Evolutionary conservation across 306 rosid genomes (phyloP), one percentile per base, ranked within the genome.

Genomic region (Sicyos baderoa): DNA sequence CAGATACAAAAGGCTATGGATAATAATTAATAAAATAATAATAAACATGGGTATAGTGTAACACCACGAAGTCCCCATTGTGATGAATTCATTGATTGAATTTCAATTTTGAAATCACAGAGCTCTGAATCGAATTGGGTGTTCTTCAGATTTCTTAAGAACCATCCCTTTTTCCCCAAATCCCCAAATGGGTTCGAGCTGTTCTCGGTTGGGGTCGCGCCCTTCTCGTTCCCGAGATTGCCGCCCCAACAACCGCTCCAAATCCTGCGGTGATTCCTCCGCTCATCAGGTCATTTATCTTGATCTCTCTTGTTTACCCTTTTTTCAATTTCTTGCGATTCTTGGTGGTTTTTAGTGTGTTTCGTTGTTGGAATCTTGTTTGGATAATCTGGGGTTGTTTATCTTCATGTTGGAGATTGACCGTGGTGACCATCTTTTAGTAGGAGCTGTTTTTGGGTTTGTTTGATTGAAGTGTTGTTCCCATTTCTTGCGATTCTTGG

Each of bases 191-290:
- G 97, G 97, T 87, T 82, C 88, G 7, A 29, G 83, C 64, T 77
- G 72, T 54, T 87, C 95, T 82, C 78, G 90, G 77, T 80, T 77
- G 68, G 84, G 82, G 22, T 82, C 89, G 78, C 90, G 88, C 70
- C 78, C 86, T 73, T 76, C 82, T 72, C 70, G 79, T 76, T 51
- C 84, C 51, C 82, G 88, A 79, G 81, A 73, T 81, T 55, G 67
- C 44, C 86, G 92, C 74, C 84, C 76, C 84, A 66, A 70, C 84
- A 66, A 72, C 50, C 86, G 95, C 74, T 87, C 94, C 85, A 69
- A 74, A 9, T 54, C 87, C 62, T 89, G 92, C 12, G 96, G 97
- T 76, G 81, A 85, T 79, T 87, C 92, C 58, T 17, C 96, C 16
- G 65, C 83, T 35, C 27, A 68, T 77, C 59, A 75, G 70, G 29